phyloP scores from a whole-genome alignment of 306 rosid genomes.

The Rosa chinensis region DNA sequence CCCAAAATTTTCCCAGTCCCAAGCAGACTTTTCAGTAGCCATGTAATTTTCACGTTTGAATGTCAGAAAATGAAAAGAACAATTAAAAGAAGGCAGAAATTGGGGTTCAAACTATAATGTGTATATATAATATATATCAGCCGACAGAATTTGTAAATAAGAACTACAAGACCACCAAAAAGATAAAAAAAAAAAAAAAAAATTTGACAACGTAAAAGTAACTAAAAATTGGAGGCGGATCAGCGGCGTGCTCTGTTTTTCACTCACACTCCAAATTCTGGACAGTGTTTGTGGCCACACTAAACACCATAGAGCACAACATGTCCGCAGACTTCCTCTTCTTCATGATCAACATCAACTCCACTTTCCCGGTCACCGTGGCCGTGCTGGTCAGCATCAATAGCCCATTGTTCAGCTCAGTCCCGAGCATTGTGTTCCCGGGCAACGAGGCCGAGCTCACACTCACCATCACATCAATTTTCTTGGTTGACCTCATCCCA shows the following conservation, averaged over 20 bases:
- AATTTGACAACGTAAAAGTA: background rate
- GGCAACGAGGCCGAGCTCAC: conserved; percentile 20
- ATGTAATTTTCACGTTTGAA: background rate
- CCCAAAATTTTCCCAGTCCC: background rate
- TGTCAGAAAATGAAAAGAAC: background rate
- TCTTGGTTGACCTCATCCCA: conserved; percentile 24
- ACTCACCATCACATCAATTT: conserved; percentile 21
- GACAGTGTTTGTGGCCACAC: conserved; percentile 5
- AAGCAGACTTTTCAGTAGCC: background rate
- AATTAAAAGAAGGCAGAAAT: background rate
- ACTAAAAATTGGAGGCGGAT: background rate
- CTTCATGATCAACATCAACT: conserved; percentile 28
- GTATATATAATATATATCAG: background rate
- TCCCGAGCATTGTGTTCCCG: conserved; percentile 10
- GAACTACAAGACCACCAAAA: background rate
- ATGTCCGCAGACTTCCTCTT: conserved; percentile 24
- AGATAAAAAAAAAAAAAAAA: background rate
- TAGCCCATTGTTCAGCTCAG: conserved; percentile 18
- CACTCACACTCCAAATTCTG: conserved; percentile 7
- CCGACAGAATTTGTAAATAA: background rate
- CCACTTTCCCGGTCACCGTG: conserved; percentile 30
- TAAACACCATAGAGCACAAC: conserved; percentile 29
- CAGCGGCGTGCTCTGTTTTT: conserved; percentile 4
- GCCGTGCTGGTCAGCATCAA: conserved; percentile 26
- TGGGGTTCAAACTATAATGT: background rate